Conservation (phyloP, 371 early-diverging fungal genomes). For the Coemansia sp. region DNA sequence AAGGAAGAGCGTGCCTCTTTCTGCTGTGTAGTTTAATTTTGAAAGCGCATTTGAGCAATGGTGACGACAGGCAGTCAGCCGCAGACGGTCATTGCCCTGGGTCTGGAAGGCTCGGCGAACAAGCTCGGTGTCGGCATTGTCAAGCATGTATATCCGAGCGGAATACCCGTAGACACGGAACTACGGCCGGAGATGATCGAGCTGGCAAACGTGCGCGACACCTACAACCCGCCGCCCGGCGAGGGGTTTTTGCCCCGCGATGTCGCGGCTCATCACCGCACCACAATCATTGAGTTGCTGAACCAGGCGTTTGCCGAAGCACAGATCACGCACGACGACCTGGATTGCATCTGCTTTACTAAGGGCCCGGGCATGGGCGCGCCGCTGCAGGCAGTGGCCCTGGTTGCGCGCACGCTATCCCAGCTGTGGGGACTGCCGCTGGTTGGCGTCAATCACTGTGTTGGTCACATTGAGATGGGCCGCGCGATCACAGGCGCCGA, state of each 20-base stretch:
- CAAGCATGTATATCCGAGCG: constrained; percentile 61
- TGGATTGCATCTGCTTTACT: constrained; percentile 97
- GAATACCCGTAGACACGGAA: constrained; percentile 37
- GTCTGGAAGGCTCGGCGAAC: constrained; percentile 99
- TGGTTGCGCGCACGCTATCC: constrained; percentile 94
- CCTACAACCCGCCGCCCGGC: constrained; percentile 98
- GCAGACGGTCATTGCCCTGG: constrained; percentile 63
- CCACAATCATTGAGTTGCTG: constrained; percentile 76
- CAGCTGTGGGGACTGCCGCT: constrained; percentile 93
- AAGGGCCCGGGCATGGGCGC: constrained; percentile 99
- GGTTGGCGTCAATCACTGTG: constrained; percentile 99
- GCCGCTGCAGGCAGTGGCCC: constrained; percentile 90
- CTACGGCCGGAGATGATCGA: constrained; percentile 52
- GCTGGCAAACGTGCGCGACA: constrained; percentile 91
- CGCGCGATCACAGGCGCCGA: constrained; percentile 95
- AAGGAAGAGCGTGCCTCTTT: not conserved
- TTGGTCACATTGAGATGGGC: constrained; percentile 99
- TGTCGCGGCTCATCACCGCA: constrained; percentile 96
- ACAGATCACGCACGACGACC: constrained; percentile 68
- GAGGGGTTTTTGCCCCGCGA: constrained; percentile 97
- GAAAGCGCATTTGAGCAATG: not conserved
- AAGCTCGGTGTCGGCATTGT: constrained; percentile 99
- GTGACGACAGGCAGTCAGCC: constrained; percentile 1
- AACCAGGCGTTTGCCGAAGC: constrained; percentile 81
- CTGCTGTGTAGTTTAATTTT: not conserved